Percentiles rank a stretch among this genome's conserved stretches.
These are phyloP conservation scores for Lodderomyces margitis DNA, from an alignment of 1,139 yeast genomes.

Conservation along the genomic window DNA sequence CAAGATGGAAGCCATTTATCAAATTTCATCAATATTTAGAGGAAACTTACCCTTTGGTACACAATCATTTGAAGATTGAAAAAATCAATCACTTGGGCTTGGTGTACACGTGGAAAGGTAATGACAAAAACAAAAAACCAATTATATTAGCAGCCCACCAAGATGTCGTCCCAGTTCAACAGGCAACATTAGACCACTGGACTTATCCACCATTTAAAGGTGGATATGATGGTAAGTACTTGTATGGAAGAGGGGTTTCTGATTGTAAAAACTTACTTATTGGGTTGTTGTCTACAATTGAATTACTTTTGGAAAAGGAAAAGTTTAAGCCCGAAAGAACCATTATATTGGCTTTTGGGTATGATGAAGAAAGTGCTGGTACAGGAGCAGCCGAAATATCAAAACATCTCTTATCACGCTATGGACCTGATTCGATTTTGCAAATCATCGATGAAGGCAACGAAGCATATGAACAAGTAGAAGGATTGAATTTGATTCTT, in stretches of 20 bases:
- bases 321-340: constrained; percentile 41
- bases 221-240: constrained; percentile 34
- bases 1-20: constrained; percentile 31
- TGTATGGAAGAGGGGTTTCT: constrained; percentile 48
- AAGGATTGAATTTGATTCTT: constrained; percentile 49
- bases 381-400: constrained; percentile 40
- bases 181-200: constrained; percentile 41
- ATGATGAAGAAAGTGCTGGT: constrained; percentile 49
- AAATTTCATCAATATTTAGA: constrained; percentile 30
- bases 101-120: constrained; percentile 39
- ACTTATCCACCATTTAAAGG: constrained; percentile 44
- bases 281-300: constrained; percentile 42
- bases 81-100: constrained; percentile 33
- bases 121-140: constrained; percentile 30
- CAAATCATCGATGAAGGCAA: constrained; percentile 50
- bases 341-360: constrained; percentile 44
- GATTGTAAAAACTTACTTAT: constrained; percentile 47
- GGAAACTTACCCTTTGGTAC: constrained; percentile 33
- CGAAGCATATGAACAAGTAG: constrained; percentile 29
- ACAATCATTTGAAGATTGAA: constrained; percentile 29
- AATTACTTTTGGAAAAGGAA: constrained; percentile 35
- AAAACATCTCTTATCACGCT: constrained; percentile 27
- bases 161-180: constrained; percentile 51
- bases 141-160: constrained; percentile 47
- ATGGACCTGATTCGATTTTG: constrained; percentile 41